Percentiles rank a stretch among this genome's conserved stretches.
Conservation (phyloP, 306 rosid genomes). For the Quillaja saponaria region DNA sequence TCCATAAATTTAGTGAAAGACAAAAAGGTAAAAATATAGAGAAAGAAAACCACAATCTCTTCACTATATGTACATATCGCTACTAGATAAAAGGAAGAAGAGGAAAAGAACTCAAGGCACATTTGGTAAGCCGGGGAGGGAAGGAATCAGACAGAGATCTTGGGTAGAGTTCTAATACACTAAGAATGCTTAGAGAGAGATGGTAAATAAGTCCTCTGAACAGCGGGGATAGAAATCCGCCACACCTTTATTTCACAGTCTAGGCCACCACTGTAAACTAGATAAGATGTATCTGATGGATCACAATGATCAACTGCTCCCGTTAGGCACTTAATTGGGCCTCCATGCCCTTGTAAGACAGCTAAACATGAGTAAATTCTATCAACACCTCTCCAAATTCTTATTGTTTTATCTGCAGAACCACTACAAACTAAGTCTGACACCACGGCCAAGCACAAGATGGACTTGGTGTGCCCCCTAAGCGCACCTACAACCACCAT, state of each 20-base stretch:
- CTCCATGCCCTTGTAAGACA: constrained; percentile 74
- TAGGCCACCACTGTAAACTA: constrained; percentile 79
- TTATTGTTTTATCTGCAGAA: constrained; percentile 72
- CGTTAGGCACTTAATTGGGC: constrained; percentile 71
- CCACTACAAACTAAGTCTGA: constrained; percentile 74
- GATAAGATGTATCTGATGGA: constrained; percentile 33
- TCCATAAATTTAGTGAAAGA: too few species aligned
- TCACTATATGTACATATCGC: too few species aligned
- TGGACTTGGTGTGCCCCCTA: constrained; percentile 70
- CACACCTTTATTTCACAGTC: constrained; percentile 75
- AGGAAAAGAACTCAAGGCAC: too few species aligned
- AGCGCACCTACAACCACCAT: constrained; percentile 64
- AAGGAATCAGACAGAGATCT: too few species aligned
- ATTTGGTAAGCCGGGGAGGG: too few species aligned
- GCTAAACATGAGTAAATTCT: constrained; percentile 60
- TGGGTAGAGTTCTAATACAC: too few species aligned
- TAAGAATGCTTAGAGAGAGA: too few species aligned
- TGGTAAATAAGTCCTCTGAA: too few species aligned
- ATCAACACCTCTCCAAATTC: constrained; percentile 72
- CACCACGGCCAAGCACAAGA: constrained; percentile 69
- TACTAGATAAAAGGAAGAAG: too few species aligned
- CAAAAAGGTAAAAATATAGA: too few species aligned
- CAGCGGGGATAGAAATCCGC: constrained; percentile 57
- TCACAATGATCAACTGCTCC: constrained; percentile 41
- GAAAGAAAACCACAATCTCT: too few species aligned